Conservation (phyloP, 306 rosid species). For the Neltuma alba region DNA sequence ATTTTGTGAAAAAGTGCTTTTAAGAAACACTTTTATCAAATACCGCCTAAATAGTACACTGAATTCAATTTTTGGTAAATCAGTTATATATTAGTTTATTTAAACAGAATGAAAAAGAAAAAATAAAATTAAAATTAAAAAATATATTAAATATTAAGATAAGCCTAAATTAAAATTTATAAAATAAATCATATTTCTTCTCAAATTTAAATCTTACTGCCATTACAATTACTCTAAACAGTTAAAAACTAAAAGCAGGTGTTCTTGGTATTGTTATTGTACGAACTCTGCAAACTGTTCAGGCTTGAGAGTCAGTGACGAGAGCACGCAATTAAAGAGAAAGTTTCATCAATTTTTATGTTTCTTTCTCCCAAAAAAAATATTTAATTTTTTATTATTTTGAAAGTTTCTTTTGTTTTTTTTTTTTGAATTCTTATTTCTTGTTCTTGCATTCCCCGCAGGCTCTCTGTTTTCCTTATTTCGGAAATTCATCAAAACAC, state of each 20-base stretch:
- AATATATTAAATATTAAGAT: too few relatives aligned
- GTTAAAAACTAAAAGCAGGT: background rate
- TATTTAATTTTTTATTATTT: too few relatives aligned
- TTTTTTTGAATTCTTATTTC: slow-evolving; percentile 33
- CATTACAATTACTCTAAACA: background rate
- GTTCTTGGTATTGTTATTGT: background rate
- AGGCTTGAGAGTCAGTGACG: slow-evolving; percentile 34
- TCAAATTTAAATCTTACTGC: too few relatives aligned
- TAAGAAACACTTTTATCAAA: too few relatives aligned
- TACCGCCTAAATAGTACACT: too few relatives aligned
- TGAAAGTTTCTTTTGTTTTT: background rate
- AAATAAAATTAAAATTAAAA: too few relatives aligned
- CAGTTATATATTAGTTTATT: too few relatives aligned
- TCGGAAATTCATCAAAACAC: slow-evolving; percentile 62
- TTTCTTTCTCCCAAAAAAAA: slow-evolving; percentile 31
- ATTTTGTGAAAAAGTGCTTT: too few relatives aligned
- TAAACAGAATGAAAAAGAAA: too few relatives aligned
- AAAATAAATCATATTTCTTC: too few relatives aligned
- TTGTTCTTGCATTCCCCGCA: slow-evolving; percentile 38
- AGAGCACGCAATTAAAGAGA: slow-evolving; percentile 59
- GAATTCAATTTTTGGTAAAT: too few relatives aligned
- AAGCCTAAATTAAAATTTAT: too few relatives aligned
- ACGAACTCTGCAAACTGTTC: slow-evolving; percentile 35
- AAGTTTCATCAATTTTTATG: slow-evolving; percentile 23
- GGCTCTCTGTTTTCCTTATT: slow-evolving; percentile 86